A percentile compares a stretch with the other conserved stretches of the same genome.
phyloP scores from a whole-genome alignment of 148 eudicot species.

The Silene uniflora region DNA sequence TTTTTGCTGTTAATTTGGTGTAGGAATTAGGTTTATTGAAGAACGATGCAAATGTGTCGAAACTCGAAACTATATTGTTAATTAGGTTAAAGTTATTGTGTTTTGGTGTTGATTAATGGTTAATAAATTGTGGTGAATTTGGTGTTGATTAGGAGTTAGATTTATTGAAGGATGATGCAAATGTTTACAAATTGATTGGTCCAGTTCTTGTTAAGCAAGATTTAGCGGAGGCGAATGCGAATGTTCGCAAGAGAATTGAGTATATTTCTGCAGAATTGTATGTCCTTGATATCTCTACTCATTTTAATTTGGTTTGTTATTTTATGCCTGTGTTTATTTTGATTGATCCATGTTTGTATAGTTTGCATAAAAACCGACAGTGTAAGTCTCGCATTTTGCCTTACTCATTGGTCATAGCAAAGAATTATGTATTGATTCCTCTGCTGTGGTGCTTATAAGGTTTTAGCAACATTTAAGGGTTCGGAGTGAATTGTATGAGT shows the following conservation, averaged over 20 bases:
- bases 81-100: background rate
- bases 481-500: too few relatives aligned
- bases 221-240: slow-evolving; percentile 95
- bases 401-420: background rate
- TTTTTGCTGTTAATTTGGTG: slow-evolving; percentile 7
- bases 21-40: slow-evolving; percentile 91
- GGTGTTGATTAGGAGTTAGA: slow-evolving; percentile 90
- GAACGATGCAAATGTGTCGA: slow-evolving; percentile 92
- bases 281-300: slow-evolving; percentile 16
- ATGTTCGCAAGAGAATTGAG: slow-evolving; percentile 88
- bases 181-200: slow-evolving; percentile 95
- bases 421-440: background rate
- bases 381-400: background rate
- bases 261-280: slow-evolving; percentile 97
- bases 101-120: background rate
- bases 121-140: slow-evolving; percentile 10
- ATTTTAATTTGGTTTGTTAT: background rate
- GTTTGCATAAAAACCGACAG: background rate
- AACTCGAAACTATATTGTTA: slow-evolving; percentile 39
- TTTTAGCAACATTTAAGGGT: background rate
- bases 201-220: slow-evolving; percentile 99
- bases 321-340: background rate
- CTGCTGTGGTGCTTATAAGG: background rate
- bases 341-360: background rate
- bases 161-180: slow-evolving; percentile 85